Evolutionary conservation across 1,139 yeast genomes (phyloP), one percentile per base, ranked within the genome.

Genomic region (Meyerozyma smithsonii): DNA sequence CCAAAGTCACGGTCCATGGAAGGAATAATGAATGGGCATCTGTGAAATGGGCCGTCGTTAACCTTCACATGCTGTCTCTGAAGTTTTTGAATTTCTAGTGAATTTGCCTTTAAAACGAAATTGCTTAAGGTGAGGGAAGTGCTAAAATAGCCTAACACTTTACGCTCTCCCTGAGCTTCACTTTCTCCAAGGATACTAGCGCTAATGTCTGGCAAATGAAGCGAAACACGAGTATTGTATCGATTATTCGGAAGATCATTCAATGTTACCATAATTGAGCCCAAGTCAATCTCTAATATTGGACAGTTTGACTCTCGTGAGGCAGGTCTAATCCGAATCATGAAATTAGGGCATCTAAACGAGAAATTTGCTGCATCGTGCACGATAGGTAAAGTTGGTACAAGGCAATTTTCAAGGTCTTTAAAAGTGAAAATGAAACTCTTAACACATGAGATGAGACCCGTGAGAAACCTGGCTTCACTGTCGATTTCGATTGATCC

Each of bases 41-140:
- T 64, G 49, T 86, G 94, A 48, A 78, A 88, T 0, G 96, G 90
- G 0, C 87, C 85, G 64, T 92, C 98, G 52, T 86, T 85, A 10
- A 67, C 50, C 18, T 77, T 64, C 2, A 89, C 64, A 56, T 86
- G 95, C 5, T 68, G 67, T 42, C 82, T 82, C 56, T 89, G 96
- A 15, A 62, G 55, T 8, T 56, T 56, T 42, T 79, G 62, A 36
- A 74, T 74, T 8, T 67, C 67, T 1, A 58, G 56, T 53, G 72
- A 75, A 38, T 79, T 66, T 6, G 69, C 62, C 43, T 77, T 76
- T 45, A 79, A 81, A 21, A 73, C 66, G 47, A 88, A 83, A 46
- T 79, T 74, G 4, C 88, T 77, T 14, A 82, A 49, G 8, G 66
- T 64, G 1, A 90, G 33, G 0, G 90, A 71, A 0, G 94, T 84